Base-by-base conservation (phyloP, 768 basidiomycete species). In the Tephrocybe sp. region DNA sequence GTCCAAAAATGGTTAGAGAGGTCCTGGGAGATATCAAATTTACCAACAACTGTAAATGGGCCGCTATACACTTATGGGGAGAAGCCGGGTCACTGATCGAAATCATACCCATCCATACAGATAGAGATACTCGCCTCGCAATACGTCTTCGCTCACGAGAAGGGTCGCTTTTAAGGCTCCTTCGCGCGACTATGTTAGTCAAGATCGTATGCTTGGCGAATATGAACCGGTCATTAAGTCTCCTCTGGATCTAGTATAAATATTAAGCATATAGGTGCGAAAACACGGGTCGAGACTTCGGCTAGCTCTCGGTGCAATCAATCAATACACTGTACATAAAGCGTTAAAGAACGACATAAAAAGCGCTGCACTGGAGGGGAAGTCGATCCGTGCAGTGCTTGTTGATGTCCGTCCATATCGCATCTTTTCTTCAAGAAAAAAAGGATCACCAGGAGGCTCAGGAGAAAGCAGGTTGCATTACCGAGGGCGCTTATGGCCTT, bases 1-100 rank as follows among this genome's bases (percentile, higher is more conserved):
- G 59, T 52, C 73, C 67, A 61, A 63, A 73, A 70, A 67, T 63
- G 73, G 73, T 72, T 74, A 74, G 71, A 43, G 71, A 41, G 35
- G 40, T 50, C 15, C 51, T 44, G 42, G 30, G 35, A 37, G 54
- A 62, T 51, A 58, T 60, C 51, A 60, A 62, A 62, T 60, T 41
- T 47, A 55, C 55, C n/a, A 56, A 60, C 55, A 58, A 51, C 37
- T 45, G 57, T 54, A 60, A 60, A 58, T 47, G 61, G 47, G 58
- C 57, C 49, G 43, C 19, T 51, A 36, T 52, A 53, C 53, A 59
- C 55, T 54, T 59, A 57, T 58, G 57, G 60, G 57, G 55, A 56
- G 60, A 61, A 57, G 52, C 36, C 43, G 46, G 54, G 56, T 55
- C 48, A 55, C 46, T 58, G 55, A 59, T 59, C 54, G 49, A 52